These are phyloP conservation scores for Fistulifera solaris DNA, from an alignment of 108 stramenopile genomes.

Conservation along the genomic window DNA sequence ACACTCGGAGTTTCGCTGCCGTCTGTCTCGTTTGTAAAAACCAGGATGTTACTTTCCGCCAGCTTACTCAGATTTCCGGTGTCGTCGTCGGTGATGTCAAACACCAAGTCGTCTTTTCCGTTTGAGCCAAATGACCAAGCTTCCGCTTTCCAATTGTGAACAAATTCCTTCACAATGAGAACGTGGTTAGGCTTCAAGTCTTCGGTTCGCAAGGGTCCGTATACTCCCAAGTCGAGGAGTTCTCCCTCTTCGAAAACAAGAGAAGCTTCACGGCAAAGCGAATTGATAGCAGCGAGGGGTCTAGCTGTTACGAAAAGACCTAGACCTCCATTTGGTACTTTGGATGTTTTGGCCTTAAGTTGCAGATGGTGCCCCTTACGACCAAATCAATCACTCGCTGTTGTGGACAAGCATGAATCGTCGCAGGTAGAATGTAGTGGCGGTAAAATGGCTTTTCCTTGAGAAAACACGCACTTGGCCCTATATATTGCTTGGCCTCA, in stretches of 20 bases:
- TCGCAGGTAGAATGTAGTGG: neutral
- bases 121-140: slow-evolving; percentile 8
- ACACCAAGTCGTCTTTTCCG: neutral
- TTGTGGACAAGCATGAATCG: neutral
- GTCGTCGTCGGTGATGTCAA: slow-evolving; percentile 46
- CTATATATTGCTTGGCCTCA: no score
- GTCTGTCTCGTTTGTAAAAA: slow-evolving; percentile 50
- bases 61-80: slow-evolving; percentile 33
- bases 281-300: neutral
- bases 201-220: slow-evolving; percentile 45
- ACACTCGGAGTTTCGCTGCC: slow-evolving; percentile 21
- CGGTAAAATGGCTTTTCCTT: no score
- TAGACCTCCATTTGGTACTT: slow-evolving; percentile 19
- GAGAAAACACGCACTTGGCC: neutral
- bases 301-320: slow-evolving; percentile 22
- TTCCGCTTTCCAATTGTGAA: slow-evolving; percentile 20
- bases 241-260: slow-evolving; percentile 27
- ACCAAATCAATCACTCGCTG: neutral
- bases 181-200: slow-evolving; percentile 18
- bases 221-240: slow-evolving; percentile 46
- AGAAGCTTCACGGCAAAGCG: neutral
- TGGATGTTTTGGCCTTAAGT: slow-evolving; percentile 22
- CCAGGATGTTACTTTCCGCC: slow-evolving; percentile 28
- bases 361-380: slow-evolving; percentile 12
- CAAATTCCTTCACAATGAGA: slow-evolving; percentile 36